phyloP scores from a whole-genome alignment of 768 basidiomycete species.

The Suillus tomentosus region DNA sequence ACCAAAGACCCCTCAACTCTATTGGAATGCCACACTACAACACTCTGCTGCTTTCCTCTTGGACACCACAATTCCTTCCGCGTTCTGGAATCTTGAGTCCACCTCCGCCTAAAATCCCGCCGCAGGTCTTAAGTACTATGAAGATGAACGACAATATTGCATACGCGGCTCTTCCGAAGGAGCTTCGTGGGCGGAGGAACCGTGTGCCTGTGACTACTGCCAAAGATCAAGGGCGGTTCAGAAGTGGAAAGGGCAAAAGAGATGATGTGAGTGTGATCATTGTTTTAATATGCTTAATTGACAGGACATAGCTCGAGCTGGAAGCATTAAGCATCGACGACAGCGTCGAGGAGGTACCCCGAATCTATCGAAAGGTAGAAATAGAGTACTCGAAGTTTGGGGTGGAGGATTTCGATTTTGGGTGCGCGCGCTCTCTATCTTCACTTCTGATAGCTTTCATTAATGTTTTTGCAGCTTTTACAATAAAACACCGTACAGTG shows the following conservation, averaged over 20 bases:
- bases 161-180: conserved; percentile 86
- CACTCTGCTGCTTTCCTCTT: conserved; percentile 68
- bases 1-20: conserved; percentile 74
- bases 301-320: conserved; percentile 45
- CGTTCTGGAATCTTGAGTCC: conserved; percentile 51
- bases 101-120: conserved; percentile 76
- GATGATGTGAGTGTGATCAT: conserved; percentile 43
- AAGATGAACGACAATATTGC: conserved; percentile 88
- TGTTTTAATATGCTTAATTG: conserved; percentile 10
- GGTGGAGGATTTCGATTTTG: conserved; percentile 98
- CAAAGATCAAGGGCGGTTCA: conserved; percentile 73
- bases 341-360: conserved; percentile 64
- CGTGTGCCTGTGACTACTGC: conserved; percentile 52
- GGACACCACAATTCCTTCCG: conserved; percentile 57
- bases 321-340: conserved; percentile 56
- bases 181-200: conserved; percentile 83
- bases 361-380: conserved; percentile 87
- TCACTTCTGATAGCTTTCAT: not conserved
- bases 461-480: conserved; percentile 64
- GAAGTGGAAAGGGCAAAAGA: conserved; percentile 70
- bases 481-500: conserved; percentile 88
- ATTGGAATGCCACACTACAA: conserved; percentile 90
- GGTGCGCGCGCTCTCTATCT: conserved; percentile 47
- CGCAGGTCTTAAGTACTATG: conserved; percentile 74
- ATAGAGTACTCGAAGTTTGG: conserved; percentile 99